Percentiles rank a stretch among this genome's conserved stretches.
Evolutionary conservation across 1,284 basidiomycete species (phyloP).

Genomic region (Tetrapyrgos nigripes): DNA sequence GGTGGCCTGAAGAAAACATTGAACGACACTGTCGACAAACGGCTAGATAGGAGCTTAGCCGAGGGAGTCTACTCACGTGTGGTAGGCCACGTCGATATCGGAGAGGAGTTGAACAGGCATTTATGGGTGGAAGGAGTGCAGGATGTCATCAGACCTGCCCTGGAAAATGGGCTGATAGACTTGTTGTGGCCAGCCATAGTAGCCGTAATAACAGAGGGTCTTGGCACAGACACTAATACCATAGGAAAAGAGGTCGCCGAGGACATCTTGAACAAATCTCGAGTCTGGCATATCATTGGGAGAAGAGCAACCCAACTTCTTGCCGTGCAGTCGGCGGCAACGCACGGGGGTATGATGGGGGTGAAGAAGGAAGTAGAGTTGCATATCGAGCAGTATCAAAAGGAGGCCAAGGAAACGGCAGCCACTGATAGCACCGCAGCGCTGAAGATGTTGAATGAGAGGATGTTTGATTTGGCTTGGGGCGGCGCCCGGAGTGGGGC

Average conservation of each 20-base stretch:
- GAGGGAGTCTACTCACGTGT: no score
- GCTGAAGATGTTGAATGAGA: background rate
- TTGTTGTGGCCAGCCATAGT: background rate
- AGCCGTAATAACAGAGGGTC: background rate
- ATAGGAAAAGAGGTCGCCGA: background rate
- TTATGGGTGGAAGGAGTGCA: background rate
- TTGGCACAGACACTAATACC: background rate
- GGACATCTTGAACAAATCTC: background rate
- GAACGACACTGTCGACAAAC: background rate
- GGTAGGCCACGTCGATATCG: background rate
- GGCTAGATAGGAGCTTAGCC: background rate
- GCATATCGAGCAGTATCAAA: background rate
- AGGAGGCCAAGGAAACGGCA: background rate
- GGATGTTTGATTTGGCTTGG: constrained; percentile 7
- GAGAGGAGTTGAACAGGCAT: background rate
- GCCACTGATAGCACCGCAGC: background rate
- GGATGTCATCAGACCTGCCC: background rate
- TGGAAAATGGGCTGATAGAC: background rate
- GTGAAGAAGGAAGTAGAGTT: background rate
- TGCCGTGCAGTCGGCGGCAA: background rate
- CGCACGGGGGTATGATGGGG: background rate
- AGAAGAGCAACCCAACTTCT: background rate
- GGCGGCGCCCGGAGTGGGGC: background rate
- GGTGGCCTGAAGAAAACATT: background rate
- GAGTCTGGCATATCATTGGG: background rate